Conservation (phyloP, 768 basidiomycete genomes). For the Psilocybe cubensis region DNA sequence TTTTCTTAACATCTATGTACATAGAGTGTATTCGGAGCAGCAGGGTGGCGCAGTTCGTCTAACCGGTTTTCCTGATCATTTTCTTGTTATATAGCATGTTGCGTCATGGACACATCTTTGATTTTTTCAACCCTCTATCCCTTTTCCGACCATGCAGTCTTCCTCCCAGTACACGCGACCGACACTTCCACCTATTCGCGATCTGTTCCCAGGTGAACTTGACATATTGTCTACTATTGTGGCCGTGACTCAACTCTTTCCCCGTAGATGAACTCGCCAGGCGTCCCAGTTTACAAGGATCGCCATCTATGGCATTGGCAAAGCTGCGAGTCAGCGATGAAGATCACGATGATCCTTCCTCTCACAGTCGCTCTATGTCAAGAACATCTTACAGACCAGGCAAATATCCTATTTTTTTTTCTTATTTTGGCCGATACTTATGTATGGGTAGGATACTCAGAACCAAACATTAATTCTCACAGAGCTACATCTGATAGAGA, state of each 20-base stretch:
- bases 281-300: constrained; percentile 36
- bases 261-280: constrained; percentile 51
- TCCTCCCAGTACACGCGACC: constrained; percentile 46
- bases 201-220: constrained; percentile 61
- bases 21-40: background rate
- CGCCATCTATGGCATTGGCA: constrained; percentile 44
- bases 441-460: constrained; percentile 4
- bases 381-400: constrained; percentile 12
- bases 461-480: background rate
- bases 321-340: constrained; percentile 46
- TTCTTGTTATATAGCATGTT: background rate
- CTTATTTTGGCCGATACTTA: background rate
- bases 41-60: constrained; percentile 1
- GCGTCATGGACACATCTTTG: background rate
- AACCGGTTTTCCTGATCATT: background rate
- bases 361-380: background rate
- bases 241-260: constrained; percentile 1
- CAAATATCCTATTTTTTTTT: background rate
- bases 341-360: constrained; percentile 23
- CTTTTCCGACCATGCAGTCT: constrained; percentile 26
- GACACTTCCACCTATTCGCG: constrained; percentile 73
- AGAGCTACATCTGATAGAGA: background rate
- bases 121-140: background rate
- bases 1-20: constrained; percentile 7
- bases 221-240: background rate